phyloP scores from a whole-genome alignment of 2,329 filamentous ascomycete genomes.

The Thielaviopsis euricoi region DNA sequence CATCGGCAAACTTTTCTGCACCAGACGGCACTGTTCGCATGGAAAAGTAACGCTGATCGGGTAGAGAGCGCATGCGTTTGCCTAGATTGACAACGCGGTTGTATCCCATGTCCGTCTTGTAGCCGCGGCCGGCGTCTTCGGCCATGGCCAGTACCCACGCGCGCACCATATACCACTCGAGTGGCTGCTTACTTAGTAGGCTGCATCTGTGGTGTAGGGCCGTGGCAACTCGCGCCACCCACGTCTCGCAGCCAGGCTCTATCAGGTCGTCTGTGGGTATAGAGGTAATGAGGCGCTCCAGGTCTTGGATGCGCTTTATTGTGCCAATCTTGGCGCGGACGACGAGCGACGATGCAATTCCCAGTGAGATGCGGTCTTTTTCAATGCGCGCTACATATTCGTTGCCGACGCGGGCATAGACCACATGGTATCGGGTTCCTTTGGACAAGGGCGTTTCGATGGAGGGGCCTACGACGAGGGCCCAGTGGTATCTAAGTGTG shows the following conservation, averaged over 20 bases:
- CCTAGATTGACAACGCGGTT: slow-evolving; percentile 8
- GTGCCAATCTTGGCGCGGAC: slow-evolving; percentile 8
- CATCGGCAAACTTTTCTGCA: slow-evolving; percentile 5
- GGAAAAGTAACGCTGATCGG: slow-evolving; percentile 9
- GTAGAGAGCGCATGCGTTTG: slow-evolving; percentile 6
- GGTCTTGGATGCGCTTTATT: slow-evolving; percentile 7
- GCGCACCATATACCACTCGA: slow-evolving; percentile 9
- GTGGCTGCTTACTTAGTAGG: not conserved
- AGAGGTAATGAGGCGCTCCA: slow-evolving; percentile 7
- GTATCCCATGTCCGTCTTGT: slow-evolving; percentile 8
- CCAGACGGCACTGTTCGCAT: not conserved
- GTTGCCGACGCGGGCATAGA: slow-evolving; percentile 1
- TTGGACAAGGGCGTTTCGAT: slow-evolving; percentile 10
- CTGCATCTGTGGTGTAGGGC: slow-evolving; percentile 3
- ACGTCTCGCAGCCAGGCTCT: slow-evolving; percentile 9
- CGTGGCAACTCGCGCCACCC: slow-evolving; percentile 8
- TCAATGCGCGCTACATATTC: slow-evolving; percentile 7
- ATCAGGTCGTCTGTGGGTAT: slow-evolving; percentile 3
- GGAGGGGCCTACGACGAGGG: slow-evolving; percentile 6
- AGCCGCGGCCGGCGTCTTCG: slow-evolving; percentile 2
- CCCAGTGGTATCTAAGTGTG: slow-evolving; percentile 8
- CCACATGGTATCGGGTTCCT: slow-evolving; percentile 9
- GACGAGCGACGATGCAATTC: slow-evolving; percentile 6
- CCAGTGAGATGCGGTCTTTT: slow-evolving; percentile 9
- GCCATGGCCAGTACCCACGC: slow-evolving; percentile 7